These are phyloP conservation scores for Stachybotrys chlorohalonatus DNA, from an alignment of 2,329 filamentous ascomycete genomes.

Conservation along the genomic window DNA sequence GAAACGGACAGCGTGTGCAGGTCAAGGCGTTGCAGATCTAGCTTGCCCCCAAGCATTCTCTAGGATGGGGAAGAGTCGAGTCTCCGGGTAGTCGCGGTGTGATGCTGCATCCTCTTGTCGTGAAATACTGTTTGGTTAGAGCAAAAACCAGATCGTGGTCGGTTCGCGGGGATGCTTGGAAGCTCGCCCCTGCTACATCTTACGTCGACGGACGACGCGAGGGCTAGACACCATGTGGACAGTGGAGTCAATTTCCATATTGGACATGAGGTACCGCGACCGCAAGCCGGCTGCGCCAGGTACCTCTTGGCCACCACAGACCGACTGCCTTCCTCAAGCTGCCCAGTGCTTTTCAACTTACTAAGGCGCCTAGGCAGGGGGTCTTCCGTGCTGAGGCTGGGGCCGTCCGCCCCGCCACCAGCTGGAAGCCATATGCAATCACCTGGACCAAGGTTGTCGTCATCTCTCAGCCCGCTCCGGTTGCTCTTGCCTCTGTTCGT, in stretches of 20 bases:
- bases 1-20: background rate
- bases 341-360: too few species aligned
- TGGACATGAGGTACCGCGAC: background rate
- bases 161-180: background rate
- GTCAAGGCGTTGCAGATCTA: background rate
- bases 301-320: background rate
- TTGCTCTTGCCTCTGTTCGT: background rate
- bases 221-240: background rate
- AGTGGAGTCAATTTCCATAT: background rate
- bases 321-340: too few species aligned
- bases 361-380: background rate
- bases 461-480: background rate
- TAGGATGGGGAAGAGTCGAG: background rate
- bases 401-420: background rate
- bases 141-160: background rate
- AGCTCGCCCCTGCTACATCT: background rate
- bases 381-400: background rate
- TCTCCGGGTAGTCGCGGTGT: background rate
- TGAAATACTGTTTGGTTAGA: background rate
- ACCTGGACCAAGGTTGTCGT: background rate
- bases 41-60: background rate
- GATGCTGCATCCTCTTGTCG: background rate
- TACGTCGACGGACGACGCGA: background rate
- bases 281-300: too few species aligned
- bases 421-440: background rate